Evolutionary conservation across 805 yeast species (phyloP).

Genomic region (Brettanomyces nanus): DNA sequence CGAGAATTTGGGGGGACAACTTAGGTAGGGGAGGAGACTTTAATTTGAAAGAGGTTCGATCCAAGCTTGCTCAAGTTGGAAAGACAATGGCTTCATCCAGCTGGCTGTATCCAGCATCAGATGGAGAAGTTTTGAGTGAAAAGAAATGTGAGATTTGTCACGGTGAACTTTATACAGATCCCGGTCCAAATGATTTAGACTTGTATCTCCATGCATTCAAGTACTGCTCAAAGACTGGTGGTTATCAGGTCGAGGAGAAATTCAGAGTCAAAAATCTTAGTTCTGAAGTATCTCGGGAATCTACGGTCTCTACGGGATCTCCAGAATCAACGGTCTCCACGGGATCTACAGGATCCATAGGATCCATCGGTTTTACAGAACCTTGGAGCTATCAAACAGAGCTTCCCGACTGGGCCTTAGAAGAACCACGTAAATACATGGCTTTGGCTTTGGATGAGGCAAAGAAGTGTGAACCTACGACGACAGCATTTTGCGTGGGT

Average conservation of each 20-base stretch:
- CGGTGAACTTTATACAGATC: slow-evolving; percentile 71
- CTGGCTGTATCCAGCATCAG: slow-evolving; percentile 51
- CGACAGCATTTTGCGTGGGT: slow-evolving; percentile 91
- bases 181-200: slow-evolving; percentile 80
- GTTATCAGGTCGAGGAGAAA: slow-evolving; percentile 9
- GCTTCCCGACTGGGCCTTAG: slow-evolving; percentile 77
- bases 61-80: slow-evolving; percentile 55
- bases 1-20: slow-evolving; percentile 66
- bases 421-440: slow-evolving; percentile 56
- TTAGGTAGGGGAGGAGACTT: slow-evolving; percentile 59
- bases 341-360: too few relatives aligned
- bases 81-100: slow-evolving; percentile 59
- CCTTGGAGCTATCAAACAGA: slow-evolving; percentile 71
- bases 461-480: slow-evolving; percentile 67
- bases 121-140: slow-evolving; percentile 62
- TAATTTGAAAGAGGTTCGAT: slow-evolving; percentile 34
- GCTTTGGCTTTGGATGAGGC: slow-evolving; percentile 71
- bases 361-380: too few relatives aligned
- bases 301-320: too few relatives aligned
- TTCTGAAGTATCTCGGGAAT: neutral
- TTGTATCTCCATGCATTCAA: slow-evolving; percentile 87
- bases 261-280: neutral
- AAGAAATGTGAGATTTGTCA: slow-evolving; percentile 54
- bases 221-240: slow-evolving; percentile 46
- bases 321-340: too few relatives aligned